These are phyloP conservation scores for Pseudoneurospora amorphoporcata DNA, from an alignment of 495 filamentous ascomycete species.

Conservation along the genomic window DNA sequence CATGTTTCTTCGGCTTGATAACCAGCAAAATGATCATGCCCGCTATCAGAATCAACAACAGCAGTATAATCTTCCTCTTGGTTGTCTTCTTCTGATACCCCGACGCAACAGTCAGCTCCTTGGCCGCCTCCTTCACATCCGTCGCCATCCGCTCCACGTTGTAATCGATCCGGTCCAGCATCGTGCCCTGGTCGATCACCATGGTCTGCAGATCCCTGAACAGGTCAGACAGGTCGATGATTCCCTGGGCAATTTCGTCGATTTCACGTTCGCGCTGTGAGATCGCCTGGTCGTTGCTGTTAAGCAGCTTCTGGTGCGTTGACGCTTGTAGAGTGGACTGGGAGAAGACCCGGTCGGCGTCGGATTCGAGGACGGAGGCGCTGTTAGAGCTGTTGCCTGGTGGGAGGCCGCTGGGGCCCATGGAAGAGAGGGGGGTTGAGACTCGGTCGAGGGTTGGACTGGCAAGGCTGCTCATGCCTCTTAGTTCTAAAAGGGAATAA, in stretches of 20 bases:
- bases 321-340: conserved; percentile 75
- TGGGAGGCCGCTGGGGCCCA: not conserved
- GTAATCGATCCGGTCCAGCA: conserved; percentile 97
- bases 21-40: conserved; percentile 79
- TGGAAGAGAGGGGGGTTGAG: conserved; percentile 45
- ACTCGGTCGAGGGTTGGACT: conserved; percentile 35
- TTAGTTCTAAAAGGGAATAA: conserved; percentile 53
- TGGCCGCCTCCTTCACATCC: conserved; percentile 84
- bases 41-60: conserved; percentile 72
- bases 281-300: conserved; percentile 76
- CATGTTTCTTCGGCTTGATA: conserved; percentile 64
- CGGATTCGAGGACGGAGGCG: conserved; percentile 78
- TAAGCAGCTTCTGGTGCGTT: conserved; percentile 50
- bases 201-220: conserved; percentile 93
- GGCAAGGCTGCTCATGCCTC: conserved; percentile 52
- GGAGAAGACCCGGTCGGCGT: conserved; percentile 84
- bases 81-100: conserved; percentile 83
- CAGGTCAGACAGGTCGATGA: conserved; percentile 91
- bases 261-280: conserved; percentile 93
- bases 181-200: conserved; percentile 97
- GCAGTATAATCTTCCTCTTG: conserved; percentile 82
- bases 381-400: conserved; percentile 34
- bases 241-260: conserved; percentile 92
- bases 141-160: conserved; percentile 88
- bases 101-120: conserved; percentile 74